Base-by-base conservation (phyloP, 2,329 filamentous ascomycete species). In the Botrytis galanthina region DNA sequence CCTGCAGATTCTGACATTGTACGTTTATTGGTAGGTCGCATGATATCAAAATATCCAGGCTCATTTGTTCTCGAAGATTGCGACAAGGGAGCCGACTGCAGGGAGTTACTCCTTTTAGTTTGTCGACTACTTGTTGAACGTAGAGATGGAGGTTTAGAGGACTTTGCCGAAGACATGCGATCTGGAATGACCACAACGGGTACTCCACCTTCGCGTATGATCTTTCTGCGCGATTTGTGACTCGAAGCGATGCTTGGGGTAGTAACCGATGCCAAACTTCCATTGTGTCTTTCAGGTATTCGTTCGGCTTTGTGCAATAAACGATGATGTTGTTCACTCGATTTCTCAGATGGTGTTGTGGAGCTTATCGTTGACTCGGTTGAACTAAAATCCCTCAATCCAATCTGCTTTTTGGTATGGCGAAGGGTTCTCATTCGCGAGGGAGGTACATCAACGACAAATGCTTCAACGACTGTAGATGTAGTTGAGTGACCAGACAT, bases 131-230 rank as follows among this genome's bases (percentile, higher is more conserved):
- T 90, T n/a, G 85, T 87, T 32, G 89, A 91, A 88, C 88, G 85
- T 26, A 90, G 81, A 3, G 89, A 90, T 6, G 86, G 87, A 46
- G 87, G 83, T 62, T 79, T 83, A 51, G 83, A 84, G 12, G 86
- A 84, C 74, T 85, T 86, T 18, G 84, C 81, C 32, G 80, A 81
- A 29, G 88, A 87, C 26, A 81, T 83, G 26, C 89, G 87, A 72
- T 88, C 86, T 10, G 89, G 89, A 69, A 91, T 86, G 32, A 91
- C 84, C 10, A 90, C 85, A 12, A 91, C 89, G 2, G 89, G 89
- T 16, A 91, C 89, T 3, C 84, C 88, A 12, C 89, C 89, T 71
- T 81, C 87, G 76, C 87, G 90, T 83, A 86, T 85, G 4, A 91
- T 82, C 46, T 90, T 87, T 26, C 86, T 85, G n/a, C 89, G 84